phyloP scores from a whole-genome alignment of 2,329 filamentous ascomycete species.

The Hymenoscyphus infarciens region DNA sequence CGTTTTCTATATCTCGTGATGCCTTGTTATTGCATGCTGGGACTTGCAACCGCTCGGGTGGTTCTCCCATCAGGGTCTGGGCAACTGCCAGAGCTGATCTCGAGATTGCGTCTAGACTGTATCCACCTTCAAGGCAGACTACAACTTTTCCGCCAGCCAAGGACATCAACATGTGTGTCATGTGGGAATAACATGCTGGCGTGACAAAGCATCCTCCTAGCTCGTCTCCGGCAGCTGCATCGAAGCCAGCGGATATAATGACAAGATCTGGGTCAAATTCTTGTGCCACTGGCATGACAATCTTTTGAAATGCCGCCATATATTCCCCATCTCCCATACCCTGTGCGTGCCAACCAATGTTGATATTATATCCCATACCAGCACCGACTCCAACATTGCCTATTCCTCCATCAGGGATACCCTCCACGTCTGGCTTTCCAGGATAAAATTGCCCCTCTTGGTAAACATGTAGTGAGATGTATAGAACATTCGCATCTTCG shows the following conservation, averaged over 20 bases:
- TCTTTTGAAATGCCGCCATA: conserved; percentile 89
- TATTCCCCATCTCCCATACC: conserved; percentile 97
- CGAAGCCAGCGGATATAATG: conserved; percentile 93
- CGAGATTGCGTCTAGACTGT: conserved; percentile 90
- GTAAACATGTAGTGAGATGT: conserved; percentile 92
- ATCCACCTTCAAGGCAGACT: conserved; percentile 92
- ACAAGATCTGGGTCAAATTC: conserved; percentile 95
- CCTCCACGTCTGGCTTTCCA: conserved; percentile 57
- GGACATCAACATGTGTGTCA: conserved; percentile 99
- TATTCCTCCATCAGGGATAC: conserved; percentile 58
- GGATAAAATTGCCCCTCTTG: conserved; percentile 84
- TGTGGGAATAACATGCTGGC: conserved; percentile 89
- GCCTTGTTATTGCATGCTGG: conserved; percentile 56
- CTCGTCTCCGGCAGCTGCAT: conserved; percentile 89
- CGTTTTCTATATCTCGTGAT: conserved; percentile 52
- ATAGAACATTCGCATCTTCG: conserved; percentile 87
- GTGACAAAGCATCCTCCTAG: conserved; percentile 91
- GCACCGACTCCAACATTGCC: conserved; percentile 54
- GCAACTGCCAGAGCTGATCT: conserved; percentile 89
- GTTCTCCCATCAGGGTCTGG: conserved; percentile 90
- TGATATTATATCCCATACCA: conserved; percentile 60
- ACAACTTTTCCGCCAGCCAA: conserved; percentile 84
- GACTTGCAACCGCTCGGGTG: conserved; percentile 63
- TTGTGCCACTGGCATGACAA: conserved; percentile 92
- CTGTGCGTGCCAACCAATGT: conserved; percentile 64